Evolutionary conservation across 148 eudicot species (phyloP), one percentile per base, ranked within the genome.

Genomic region (Vaccinium corymbosum): DNA sequence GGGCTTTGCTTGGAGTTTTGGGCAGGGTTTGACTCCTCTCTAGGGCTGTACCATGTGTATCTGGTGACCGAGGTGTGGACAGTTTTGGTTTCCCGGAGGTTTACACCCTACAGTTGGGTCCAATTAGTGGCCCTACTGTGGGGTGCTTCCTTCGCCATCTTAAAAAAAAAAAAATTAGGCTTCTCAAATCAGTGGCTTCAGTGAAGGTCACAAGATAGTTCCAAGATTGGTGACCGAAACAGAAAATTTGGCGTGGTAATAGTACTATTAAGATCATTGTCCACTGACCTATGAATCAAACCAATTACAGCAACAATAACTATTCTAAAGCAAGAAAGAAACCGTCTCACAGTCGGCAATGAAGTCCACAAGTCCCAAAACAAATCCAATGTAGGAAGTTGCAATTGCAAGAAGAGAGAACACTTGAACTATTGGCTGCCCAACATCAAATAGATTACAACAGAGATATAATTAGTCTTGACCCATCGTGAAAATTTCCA

Each of bases 341-440:
- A 27, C 32, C 16, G 66, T 85, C 94, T 94, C 88, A 96, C 99
- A 87, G 86, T 96, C 99, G 53, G 94, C 94, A 73, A 96, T 90
- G 90, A 96, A 96, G 90, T 96, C 99, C 2, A 92, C 86, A 51
- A 96, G 98, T 52, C 98, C 99, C 81, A 96, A 88, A 83, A 94
- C 94, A 46, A 96, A 96, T 77, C 98, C 99, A 64, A 96, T 94
- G 91, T 93, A 96, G 19, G 97, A 96, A 49, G 99, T 96, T 72
- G 93, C 95, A 57, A 94, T 93, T 66, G 99, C 99, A 83, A 96
- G 91, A 84, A 96, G 88, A 27, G 98, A 96, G 86, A 96, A 94
- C 77, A 83, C 87, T 83, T 93, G 95, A 20, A 96, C 92, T 84
- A 96, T 93, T 83, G 98, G 98, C 99, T 96, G 95, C 88, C 88